A percentile compares a stretch with the other conserved stretches of the same genome.
phyloP scores from a whole-genome alignment of 257 asterid species.

The Gynochthodes officinalis region DNA sequence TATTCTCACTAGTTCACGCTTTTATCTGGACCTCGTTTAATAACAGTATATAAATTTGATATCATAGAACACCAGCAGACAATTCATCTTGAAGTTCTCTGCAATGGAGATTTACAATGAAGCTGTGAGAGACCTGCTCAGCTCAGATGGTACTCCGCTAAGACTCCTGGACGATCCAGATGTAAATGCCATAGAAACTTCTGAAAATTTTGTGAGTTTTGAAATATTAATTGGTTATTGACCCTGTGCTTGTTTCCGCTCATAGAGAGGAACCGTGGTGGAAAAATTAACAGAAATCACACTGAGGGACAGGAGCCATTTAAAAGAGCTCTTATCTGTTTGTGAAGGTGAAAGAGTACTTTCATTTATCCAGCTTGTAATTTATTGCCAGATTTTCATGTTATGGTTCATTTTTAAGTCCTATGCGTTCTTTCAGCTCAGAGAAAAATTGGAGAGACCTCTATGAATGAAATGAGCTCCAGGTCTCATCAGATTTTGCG shows the following conservation, averaged over 20 bases:
- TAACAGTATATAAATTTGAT: not conserved
- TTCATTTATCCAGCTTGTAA: not conserved
- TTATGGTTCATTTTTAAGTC: conserved; percentile 3
- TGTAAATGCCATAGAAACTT: conserved; percentile 30
- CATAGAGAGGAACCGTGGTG: conserved; percentile 80
- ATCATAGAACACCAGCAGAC: conserved; percentile 39
- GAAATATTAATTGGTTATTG: not conserved
- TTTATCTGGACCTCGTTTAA: not conserved
- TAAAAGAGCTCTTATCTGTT: conserved; percentile 58
- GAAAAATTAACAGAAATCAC: conserved; percentile 76
- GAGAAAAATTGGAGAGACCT: conserved; percentile 86
- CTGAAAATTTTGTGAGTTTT: not conserved
- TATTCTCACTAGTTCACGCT: not conserved
- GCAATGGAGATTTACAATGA: conserved; percentile 98
- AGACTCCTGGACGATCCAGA: conserved; percentile 96
- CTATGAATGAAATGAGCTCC: conserved; percentile 83
- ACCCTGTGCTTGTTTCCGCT: conserved; percentile 6
- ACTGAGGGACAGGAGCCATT: conserved; percentile 53
- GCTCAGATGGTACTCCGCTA: conserved; percentile 53
- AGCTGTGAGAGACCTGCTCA: conserved; percentile 78
- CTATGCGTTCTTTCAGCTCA: conserved; percentile 55
- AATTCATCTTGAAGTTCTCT: conserved; percentile 65
- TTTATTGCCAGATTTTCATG: not conserved
- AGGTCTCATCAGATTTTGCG: conserved; percentile 94
- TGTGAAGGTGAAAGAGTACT: conserved; percentile 64